Percentiles rank a stretch among this genome's conserved stretches.
phyloP scores from a whole-genome alignment of 2,329 filamentous ascomycete genomes.

The Clonostachys rhizophaga region DNA sequence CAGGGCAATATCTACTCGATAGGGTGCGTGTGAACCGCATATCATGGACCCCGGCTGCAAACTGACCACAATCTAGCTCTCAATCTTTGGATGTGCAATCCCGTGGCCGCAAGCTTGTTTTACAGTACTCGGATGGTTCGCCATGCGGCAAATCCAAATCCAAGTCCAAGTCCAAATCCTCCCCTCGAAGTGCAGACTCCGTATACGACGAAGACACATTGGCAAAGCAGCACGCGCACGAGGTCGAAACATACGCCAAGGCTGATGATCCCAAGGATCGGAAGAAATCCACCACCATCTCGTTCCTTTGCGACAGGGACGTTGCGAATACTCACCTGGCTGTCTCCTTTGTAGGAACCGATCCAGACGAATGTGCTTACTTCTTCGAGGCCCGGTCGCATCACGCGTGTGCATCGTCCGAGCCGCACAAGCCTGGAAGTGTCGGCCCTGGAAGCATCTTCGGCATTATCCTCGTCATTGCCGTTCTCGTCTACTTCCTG shows the following conservation, averaged over 20 bases:
- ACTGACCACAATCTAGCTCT: slow-evolving; percentile 14
- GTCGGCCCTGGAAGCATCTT: slow-evolving; percentile 74
- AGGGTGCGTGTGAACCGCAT: slow-evolving; percentile 49
- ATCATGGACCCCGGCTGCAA: background rate
- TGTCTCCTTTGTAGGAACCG: slow-evolving; percentile 76
- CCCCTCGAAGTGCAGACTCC: background rate
- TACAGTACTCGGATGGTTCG: slow-evolving; percentile 75
- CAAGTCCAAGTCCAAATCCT: slow-evolving; percentile 16
- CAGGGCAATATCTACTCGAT: slow-evolving; percentile 68
- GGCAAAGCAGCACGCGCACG: background rate
- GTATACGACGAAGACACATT: background rate
- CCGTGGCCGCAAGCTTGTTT: slow-evolving; percentile 68
- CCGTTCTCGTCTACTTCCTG: slow-evolving; percentile 81
- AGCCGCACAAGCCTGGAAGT: slow-evolving; percentile 68
- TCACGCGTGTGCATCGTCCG: slow-evolving; percentile 68
- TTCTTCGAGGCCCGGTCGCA: slow-evolving; percentile 89
- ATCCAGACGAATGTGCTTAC: slow-evolving; percentile 89
- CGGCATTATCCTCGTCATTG: slow-evolving; percentile 73
- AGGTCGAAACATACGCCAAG: background rate
- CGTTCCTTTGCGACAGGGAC: slow-evolving; percentile 88
- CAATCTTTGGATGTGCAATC: slow-evolving; percentile 49
- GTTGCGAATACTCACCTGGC: slow-evolving; percentile 62
- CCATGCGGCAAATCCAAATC: slow-evolving; percentile 54
- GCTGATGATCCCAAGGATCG: slow-evolving; percentile 23
- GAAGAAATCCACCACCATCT: slow-evolving; percentile 80